Evolutionary conservation across 2,329 filamentous ascomycete genomes (phyloP), one percentile per base, ranked within the genome.

Genomic region (Pestalotiopsis sp.): DNA sequence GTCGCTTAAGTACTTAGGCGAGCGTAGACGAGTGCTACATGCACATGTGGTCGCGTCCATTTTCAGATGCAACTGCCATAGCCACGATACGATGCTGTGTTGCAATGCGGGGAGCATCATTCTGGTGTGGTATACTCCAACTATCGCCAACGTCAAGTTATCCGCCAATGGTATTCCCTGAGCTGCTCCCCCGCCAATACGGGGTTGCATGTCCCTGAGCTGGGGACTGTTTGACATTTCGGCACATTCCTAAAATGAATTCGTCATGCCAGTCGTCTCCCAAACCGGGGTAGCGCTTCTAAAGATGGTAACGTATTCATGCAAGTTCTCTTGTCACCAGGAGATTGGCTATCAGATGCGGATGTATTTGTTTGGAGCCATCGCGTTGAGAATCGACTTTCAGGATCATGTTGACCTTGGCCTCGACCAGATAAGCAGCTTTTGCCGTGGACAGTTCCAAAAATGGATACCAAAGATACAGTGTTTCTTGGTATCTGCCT

Each of bases 161-260:
- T 39, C 59, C 59, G 31, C 59, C 59, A 62, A 62, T 62, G 2
- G n/a, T 14, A 17, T n/a, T 20, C 27, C 45, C 14, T 38, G 27
- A 6, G 31, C 17, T 20, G 20, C 31, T 62, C 36, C 59, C 59
- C 59, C 59, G 31, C 31, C 25, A 38, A n/a, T 7, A n/a, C 59
- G 31, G 27, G 11, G n/a, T 17, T 14, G 59, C 59, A 62, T 62
- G 59, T 62, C 27, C 59, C 59, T 20, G n/a, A 36, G 31, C 59
- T 31, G 20, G 59, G 59, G 59, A 36, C 27, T 20, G 27, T 62
- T 36, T 36, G 59, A 39, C n/a, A 39, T 62, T 39, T 62, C 59
- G 59, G 59, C 59, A 62, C 31, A 62, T 62, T 20, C 36, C 59
- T 38, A 39, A 62, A 59, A 59, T 59, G 57, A 27, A 59, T 59